These are phyloP conservation scores for Elaeis guineensis DNA, from an alignment of 176 grass and related monocot species.

Conservation along the genomic window DNA sequence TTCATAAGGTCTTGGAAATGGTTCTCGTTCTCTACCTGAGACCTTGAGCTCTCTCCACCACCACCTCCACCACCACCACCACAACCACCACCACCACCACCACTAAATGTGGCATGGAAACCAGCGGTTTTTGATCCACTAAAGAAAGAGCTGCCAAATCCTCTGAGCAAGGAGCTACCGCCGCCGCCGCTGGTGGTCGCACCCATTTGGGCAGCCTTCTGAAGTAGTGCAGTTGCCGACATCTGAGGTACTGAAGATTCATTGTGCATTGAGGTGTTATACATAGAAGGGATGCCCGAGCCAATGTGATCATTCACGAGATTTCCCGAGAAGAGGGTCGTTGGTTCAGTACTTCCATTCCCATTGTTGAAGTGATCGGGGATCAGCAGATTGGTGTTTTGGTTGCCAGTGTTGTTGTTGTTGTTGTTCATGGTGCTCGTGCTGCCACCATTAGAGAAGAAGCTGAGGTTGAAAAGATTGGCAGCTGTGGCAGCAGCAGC, in stretches of 20 bases:
- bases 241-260: neutral
- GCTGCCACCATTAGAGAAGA: constrained; percentile 5
- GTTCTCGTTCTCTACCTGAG: neutral
- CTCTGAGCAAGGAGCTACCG: constrained; percentile 3
- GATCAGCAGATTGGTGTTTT: constrained; percentile 3
- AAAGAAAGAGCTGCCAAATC: constrained; percentile 8
- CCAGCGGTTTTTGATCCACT: neutral
- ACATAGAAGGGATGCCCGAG: neutral
- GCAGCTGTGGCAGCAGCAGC: neutral
- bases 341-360: neutral
- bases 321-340: neutral
- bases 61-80: neutral
- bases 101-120: neutral
- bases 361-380: constrained; percentile 4
- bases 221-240: constrained; percentile 18
- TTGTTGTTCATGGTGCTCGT: neutral
- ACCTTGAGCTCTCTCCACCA: neutral
- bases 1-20: constrained; percentile 18
- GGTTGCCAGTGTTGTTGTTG: neutral
- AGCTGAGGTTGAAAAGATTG: constrained; percentile 13
- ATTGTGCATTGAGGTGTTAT: neutral
- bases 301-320: constrained; percentile 1
- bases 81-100: neutral
- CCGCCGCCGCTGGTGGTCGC: neutral
- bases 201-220: constrained; percentile 18